Percentiles rank a stretch among this genome's conserved stretches.
Conservation (phyloP, 192 early-diverging fungal genomes). For the Paraglomus occultum region DNA sequence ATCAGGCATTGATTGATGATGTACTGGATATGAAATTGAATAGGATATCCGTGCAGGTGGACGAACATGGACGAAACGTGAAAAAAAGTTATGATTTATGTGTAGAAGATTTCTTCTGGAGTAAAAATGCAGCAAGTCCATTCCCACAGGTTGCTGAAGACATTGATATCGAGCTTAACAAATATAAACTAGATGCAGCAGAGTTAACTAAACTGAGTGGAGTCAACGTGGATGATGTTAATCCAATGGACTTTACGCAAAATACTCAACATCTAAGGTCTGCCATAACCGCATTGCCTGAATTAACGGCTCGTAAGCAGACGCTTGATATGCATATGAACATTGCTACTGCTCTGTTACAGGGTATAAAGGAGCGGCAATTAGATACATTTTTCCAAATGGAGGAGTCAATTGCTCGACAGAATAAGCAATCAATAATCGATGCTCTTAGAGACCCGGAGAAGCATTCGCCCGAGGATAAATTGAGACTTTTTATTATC, state of each 20-base stretch:
- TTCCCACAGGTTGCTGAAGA: constrained; percentile 98
- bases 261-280: constrained; percentile 87
- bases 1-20: constrained; percentile 95
- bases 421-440: constrained; percentile 73
- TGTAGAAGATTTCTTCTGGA: constrained; percentile 91
- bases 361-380: constrained; percentile 88
- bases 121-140: constrained; percentile 83
- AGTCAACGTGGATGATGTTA: constrained; percentile 78
- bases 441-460: constrained; percentile 81
- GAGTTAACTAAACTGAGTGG: constrained; percentile 86
- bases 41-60: constrained; percentile 66
- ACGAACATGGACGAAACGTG: constrained; percentile 60
- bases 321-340: constrained; percentile 99
- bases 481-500: constrained; percentile 86
- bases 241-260: constrained; percentile 71
- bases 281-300: constrained; percentile 90
- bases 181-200: constrained; percentile 94
- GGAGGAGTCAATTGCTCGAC: constrained; percentile 85
- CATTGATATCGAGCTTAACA: constrained; percentile 89
- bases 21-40: constrained; percentile 91
- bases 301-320: constrained; percentile 90
- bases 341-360: constrained; percentile 87
- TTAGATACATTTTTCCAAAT: constrained; percentile 92
- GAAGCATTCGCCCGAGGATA: constrained; percentile 82
- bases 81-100: constrained; percentile 88